These are phyloP conservation scores for Histomonas meleagridis DNA, from an alignment of 208 protist genomes.

Conservation along the genomic window DNA sequence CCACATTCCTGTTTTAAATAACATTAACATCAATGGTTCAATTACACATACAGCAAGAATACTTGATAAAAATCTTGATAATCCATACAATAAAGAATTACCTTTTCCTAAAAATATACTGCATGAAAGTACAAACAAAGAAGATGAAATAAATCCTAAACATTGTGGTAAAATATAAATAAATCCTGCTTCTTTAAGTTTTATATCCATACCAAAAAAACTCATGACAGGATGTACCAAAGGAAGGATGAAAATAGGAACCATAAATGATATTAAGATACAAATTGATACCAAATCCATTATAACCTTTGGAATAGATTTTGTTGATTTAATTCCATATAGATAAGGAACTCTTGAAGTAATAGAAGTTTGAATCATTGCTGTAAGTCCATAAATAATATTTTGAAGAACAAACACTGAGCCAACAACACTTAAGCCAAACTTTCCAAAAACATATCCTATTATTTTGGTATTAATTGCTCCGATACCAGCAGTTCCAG, in stretches of 20 bases:
- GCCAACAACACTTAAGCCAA: neutral
- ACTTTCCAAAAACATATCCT: neutral
- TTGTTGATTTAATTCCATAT: neutral
- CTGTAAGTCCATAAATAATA: neutral
- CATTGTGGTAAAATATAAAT: neutral
- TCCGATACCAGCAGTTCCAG: neutral
- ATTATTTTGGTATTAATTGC: neutral
- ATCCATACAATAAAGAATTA: no score
- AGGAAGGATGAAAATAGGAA: neutral
- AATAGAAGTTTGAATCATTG: neutral
- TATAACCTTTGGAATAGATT: neutral
- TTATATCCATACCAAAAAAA: neutral
- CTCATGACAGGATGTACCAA: neutral
- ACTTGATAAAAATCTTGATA: no score
- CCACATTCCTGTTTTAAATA: no score
- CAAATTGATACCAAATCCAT: neutral
- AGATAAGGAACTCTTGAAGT: neutral
- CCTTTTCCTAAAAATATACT: no score
- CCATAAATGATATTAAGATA: neutral
- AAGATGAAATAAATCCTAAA: neutral
- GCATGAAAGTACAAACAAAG: no score
- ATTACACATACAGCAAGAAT: no score
- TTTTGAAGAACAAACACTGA: neutral
- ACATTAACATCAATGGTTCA: no score
- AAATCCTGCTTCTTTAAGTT: neutral